phyloP scores from a whole-genome alignment of 108 stramenopile genomes.

The Mediolabrus comicus region DNA sequence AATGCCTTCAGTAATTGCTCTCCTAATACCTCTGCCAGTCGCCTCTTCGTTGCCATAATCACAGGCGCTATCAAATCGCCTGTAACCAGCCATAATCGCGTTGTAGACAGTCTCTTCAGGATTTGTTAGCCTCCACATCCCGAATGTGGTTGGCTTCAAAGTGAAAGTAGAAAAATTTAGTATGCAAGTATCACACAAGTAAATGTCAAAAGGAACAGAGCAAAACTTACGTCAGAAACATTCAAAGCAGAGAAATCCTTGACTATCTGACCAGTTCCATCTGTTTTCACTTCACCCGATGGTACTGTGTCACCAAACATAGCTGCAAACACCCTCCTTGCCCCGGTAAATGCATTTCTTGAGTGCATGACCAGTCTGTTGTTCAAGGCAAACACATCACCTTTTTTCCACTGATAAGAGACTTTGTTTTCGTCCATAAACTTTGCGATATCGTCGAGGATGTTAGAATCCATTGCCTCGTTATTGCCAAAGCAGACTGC shows the following conservation, averaged over 20 bases:
- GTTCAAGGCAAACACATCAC: conserved; percentile 78
- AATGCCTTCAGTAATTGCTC: conserved; percentile 75
- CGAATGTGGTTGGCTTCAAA: conserved; percentile 65
- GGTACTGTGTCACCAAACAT: conserved; percentile 51
- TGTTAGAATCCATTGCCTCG: conserved; percentile 51
- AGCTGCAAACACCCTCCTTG: conserved; percentile 55
- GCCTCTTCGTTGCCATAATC: conserved; percentile 94
- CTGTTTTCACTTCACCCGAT: conserved; percentile 14
- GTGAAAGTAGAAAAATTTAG: neutral
- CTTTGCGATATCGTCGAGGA: conserved; percentile 57
- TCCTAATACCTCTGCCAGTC: conserved; percentile 84
- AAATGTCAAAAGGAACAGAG: neutral
- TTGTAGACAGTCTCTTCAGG: conserved; percentile 66
- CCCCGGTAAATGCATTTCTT: conserved; percentile 63
- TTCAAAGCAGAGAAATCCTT: conserved; percentile 39
- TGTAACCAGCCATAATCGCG: conserved; percentile 81
- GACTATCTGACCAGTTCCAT: conserved; percentile 32
- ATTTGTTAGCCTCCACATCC: conserved; percentile 83
- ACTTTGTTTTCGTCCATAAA: conserved; percentile 71
- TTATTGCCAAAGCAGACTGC: conserved; percentile 76
- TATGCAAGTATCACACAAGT: conserved; percentile 9
- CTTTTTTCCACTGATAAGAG: conserved; percentile 68
- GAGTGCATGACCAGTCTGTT: conserved; percentile 85
- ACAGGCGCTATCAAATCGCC: conserved; percentile 93
- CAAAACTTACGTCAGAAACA: conserved; percentile 20